These are phyloP conservation scores for Gloeostereum incarnatum DNA, from an alignment of 768 basidiomycete species.

Conservation along the genomic window DNA sequence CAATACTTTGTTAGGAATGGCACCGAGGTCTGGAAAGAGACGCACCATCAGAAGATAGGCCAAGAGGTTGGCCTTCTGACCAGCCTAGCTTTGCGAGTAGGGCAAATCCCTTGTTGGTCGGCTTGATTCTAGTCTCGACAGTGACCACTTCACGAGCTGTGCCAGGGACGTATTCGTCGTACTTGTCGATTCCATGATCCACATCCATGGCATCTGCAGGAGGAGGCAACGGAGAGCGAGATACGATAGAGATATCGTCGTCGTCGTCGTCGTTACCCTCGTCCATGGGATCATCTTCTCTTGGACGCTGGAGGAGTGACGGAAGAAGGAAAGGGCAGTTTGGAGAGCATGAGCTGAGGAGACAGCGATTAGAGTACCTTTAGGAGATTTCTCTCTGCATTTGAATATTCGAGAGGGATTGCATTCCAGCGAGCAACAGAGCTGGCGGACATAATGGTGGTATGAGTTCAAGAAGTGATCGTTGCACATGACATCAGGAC, in stretches of 20 bases:
- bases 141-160: constrained; percentile 60
- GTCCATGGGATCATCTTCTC: constrained; percentile 24
- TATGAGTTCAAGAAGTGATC: neutral
- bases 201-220: constrained; percentile 41
- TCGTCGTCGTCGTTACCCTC: constrained; percentile 42
- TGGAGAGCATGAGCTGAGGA: constrained; percentile 30
- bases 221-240: constrained; percentile 67
- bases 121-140: constrained; percentile 73
- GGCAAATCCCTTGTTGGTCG: constrained; percentile 71
- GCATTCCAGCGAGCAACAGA: constrained; percentile 68
- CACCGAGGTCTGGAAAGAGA: neutral
- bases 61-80: constrained; percentile 72
- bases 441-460: constrained; percentile 45
- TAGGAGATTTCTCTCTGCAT: constrained; percentile 16
- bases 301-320: constrained; percentile 53
- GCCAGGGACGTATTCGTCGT: constrained; percentile 53
- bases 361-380: constrained; percentile 66
- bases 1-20: neutral
- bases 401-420: constrained; percentile 37
- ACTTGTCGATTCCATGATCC: constrained; percentile 37
- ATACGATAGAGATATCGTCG: constrained; percentile 64
- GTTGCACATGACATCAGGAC: neutral
- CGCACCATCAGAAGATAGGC: constrained; percentile 66
- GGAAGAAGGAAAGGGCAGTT: constrained; percentile 45
- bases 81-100: constrained; percentile 79